Conservation (phyloP, 306 rosid species). For the Chamaecrista fasciculata region DNA sequence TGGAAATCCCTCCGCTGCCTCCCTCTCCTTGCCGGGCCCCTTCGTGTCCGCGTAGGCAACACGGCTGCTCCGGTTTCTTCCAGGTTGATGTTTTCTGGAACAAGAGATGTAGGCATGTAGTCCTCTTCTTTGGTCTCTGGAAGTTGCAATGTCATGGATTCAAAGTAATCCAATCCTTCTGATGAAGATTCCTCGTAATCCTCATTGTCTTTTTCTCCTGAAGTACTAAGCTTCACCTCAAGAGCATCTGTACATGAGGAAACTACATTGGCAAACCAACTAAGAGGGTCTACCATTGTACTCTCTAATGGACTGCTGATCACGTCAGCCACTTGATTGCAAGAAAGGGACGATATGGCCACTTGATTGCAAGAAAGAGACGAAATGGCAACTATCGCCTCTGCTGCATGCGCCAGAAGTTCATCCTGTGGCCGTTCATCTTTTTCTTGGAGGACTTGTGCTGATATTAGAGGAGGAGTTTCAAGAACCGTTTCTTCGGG, state of each 20-base stretch:
- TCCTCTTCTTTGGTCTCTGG: conserved; percentile 73
- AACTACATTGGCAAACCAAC: conserved; percentile 78
- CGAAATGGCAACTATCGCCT: conserved; percentile 76
- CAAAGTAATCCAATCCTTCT: conserved; percentile 68
- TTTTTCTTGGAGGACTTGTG: conserved; percentile 24
- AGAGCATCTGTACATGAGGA: conserved; percentile 48
- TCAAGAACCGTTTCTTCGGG: conserved; percentile 44
- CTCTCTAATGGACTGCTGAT: conserved; percentile 42
- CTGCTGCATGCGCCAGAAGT: conserved; percentile 66
- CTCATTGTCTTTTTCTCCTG: conserved; percentile 33
- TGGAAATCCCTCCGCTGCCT: conserved; percentile 97
- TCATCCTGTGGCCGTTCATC: conserved; percentile 49
- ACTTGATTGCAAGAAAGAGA: conserved; percentile 35
- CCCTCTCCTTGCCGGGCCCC: conserved; percentile 85
- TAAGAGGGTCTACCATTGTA: conserved; percentile 46
- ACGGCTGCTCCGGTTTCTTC: conserved; percentile 58
- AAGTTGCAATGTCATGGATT: conserved; percentile 69
- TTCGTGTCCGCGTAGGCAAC: conserved; percentile 59
- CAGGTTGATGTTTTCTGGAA: conserved; percentile 63
- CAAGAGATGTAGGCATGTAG: conserved; percentile 88
- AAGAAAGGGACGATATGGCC: conserved; percentile 52
- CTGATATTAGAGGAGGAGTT: conserved; percentile 28
- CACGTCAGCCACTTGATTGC: conserved; percentile 31
- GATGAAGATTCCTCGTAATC: conserved; percentile 38
- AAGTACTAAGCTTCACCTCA: conserved; percentile 36